Percentiles rank a stretch among this genome's conserved stretches.
These are phyloP conservation scores for Globisporangium perplexum DNA, from an alignment of 352 stramenopile species.

Conservation along the genomic window DNA sequence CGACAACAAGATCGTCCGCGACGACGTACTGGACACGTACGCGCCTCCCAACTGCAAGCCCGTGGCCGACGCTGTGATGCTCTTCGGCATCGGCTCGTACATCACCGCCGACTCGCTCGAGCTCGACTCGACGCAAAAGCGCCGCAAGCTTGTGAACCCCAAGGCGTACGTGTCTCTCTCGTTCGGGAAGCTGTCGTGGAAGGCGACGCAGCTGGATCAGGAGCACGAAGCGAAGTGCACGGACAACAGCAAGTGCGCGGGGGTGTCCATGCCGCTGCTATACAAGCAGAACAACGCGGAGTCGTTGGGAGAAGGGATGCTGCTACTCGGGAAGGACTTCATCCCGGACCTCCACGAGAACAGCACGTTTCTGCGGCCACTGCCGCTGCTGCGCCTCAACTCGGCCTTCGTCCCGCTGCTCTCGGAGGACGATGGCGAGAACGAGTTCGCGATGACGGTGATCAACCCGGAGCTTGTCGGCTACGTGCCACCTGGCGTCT, in stretches of 20 bases:
- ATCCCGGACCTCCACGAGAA: constrained; percentile 17
- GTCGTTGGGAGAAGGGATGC: constrained; percentile 3
- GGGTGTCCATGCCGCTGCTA: constrained; percentile 27
- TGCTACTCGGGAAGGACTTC: constrained; percentile 27
- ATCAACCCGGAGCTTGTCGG: constrained; percentile 3
- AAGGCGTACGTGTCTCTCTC: constrained; percentile 25
- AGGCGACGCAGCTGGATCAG: constrained; percentile 19
- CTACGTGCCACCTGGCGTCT: constrained; percentile 1
- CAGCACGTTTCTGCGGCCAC: constrained; percentile 6
- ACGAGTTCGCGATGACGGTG: constrained; percentile 9
- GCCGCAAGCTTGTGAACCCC: constrained; percentile 11
- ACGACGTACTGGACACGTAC: constrained; percentile 7
- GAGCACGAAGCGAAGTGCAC: constrained; percentile 19
- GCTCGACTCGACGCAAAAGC: constrained; percentile 9
- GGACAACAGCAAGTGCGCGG: constrained; percentile 17
- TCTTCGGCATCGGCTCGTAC: constrained; percentile 15
- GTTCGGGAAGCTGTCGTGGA: constrained; percentile 39
- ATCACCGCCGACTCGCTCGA: constrained; percentile 11
- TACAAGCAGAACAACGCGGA: neutral
- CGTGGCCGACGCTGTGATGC: constrained; percentile 5
- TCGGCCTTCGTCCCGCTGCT: constrained; percentile 9
- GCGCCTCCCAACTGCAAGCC: neutral
- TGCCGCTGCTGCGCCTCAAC: constrained; percentile 11
- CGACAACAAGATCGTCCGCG: neutral
- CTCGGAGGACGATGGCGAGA: neutral